Percentiles rank a stretch among this genome's conserved stretches.
Evolutionary conservation across 192 early-diverging fungal genomes (phyloP).

Genomic region (Dispira parvispora): DNA sequence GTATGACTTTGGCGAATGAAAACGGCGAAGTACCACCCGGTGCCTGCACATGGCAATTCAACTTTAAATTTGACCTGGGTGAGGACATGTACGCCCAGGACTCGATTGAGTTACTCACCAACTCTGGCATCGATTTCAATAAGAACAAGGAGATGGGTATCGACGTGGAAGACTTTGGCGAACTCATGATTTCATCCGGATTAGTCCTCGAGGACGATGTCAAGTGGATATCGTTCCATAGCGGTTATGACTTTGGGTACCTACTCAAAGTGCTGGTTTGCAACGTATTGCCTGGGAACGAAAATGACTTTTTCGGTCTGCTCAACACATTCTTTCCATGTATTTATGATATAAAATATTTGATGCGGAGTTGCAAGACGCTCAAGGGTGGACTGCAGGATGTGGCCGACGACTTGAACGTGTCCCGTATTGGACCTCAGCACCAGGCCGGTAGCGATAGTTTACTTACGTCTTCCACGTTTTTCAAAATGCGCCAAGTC

Average conservation of each 20-base stretch:
- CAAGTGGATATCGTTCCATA: slow-evolving; percentile 98
- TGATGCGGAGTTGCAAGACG: slow-evolving; percentile 94
- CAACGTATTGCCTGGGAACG: slow-evolving; percentile 75
- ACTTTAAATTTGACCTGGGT: slow-evolving; percentile 90
- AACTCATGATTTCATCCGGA: slow-evolving; percentile 91
- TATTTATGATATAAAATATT: slow-evolving; percentile 97
- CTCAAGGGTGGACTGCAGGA: slow-evolving; percentile 96
- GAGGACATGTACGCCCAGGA: slow-evolving; percentile 99
- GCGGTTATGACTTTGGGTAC: slow-evolving; percentile 99
- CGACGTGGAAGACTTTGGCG: slow-evolving; percentile 89
- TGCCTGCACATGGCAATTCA: slow-evolving; percentile 96
- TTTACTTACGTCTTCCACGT: slow-evolving; percentile 88
- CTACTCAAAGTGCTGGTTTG: slow-evolving; percentile 91
- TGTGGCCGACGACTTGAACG: slow-evolving; percentile 90
- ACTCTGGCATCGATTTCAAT: slow-evolving; percentile 97
- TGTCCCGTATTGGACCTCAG: slow-evolving; percentile 84
- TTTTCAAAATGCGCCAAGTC: slow-evolving; percentile 94
- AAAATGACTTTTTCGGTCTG: slow-evolving; percentile 85
- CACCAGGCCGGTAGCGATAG: slow-evolving; percentile 98
- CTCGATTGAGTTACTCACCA: slow-evolving; percentile 91
- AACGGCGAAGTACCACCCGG: slow-evolving; percentile 70
- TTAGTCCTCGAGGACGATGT: slow-evolving; percentile 87
- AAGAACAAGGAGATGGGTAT: slow-evolving; percentile 93
- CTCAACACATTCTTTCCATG: slow-evolving; percentile 91
- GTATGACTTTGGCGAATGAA: slow-evolving; percentile 84